Evolutionary conservation across 352 stramenopile species (phyloP).

Genomic region (Globisporangium canariense): DNA sequence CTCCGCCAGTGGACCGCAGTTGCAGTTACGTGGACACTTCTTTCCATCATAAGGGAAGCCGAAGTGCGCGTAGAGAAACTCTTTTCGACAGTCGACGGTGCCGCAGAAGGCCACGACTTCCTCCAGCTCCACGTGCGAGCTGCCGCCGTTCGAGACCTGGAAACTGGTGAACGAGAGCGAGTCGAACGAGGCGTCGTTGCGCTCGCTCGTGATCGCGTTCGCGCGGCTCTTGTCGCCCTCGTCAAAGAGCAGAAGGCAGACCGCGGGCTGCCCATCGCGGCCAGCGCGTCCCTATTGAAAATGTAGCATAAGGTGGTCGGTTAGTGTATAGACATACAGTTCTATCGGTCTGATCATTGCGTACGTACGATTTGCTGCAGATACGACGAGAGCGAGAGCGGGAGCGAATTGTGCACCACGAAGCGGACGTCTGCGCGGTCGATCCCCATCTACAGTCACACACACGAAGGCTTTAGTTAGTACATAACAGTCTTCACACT

Average conservation of each 20-base stretch:
- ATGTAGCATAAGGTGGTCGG: background rate
- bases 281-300: slow-evolving; percentile 55
- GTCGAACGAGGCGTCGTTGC: slow-evolving; percentile 20
- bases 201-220: slow-evolving; percentile 39
- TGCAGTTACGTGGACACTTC: slow-evolving; percentile 51
- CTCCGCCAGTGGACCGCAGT: slow-evolving; percentile 39
- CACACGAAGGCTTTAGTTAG: background rate
- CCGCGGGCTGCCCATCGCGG: slow-evolving; percentile 47
- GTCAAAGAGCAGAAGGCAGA: slow-evolving; percentile 63
- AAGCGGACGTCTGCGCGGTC: slow-evolving; percentile 72
- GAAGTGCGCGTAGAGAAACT: slow-evolving; percentile 56
- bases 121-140: slow-evolving; percentile 38
- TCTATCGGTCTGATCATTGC: too few species aligned
- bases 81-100: slow-evolving; percentile 45
- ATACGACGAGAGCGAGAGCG: slow-evolving; percentile 63
- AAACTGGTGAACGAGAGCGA: slow-evolving; percentile 9
- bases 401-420: slow-evolving; percentile 70
- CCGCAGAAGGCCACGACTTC: slow-evolving; percentile 60
- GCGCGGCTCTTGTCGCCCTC: slow-evolving; percentile 54
- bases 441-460: slow-evolving; percentile 66
- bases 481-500: too few species aligned
- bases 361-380: slow-evolving; percentile 70
- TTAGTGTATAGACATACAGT: too few species aligned
- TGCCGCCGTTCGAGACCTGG: slow-evolving; percentile 33
- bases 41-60: slow-evolving; percentile 38